A percentile compares a stretch with the other conserved stretches of the same genome.
These are phyloP conservation scores for Urostyla sp. DNA, from an alignment of 73 alveolate genomes.

Conservation along the genomic window DNA sequence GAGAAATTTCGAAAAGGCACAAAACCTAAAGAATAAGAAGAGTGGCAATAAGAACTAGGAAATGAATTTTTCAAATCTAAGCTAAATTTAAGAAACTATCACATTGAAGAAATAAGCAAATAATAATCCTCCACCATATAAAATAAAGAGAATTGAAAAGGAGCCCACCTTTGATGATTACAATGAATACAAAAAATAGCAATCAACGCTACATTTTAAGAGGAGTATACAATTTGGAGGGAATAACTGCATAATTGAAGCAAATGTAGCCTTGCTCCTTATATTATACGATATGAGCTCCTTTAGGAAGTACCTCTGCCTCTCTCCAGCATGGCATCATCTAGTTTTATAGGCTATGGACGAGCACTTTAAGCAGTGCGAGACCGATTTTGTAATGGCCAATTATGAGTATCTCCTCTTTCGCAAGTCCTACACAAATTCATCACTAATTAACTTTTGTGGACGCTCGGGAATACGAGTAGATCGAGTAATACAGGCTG, in stretches of 20 bases:
- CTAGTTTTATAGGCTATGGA: slow-evolving; percentile 59
- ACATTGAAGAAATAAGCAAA: not conserved
- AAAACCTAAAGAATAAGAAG: not conserved
- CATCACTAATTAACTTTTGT: slow-evolving; percentile 63
- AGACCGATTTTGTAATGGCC: slow-evolving; percentile 48
- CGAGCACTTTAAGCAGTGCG: slow-evolving; percentile 57
- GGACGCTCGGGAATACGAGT: slow-evolving; percentile 63
- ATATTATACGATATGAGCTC: slow-evolving; percentile 51
- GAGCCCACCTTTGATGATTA: not conserved
- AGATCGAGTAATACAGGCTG: slow-evolving; percentile 60
- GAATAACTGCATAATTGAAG: not conserved
- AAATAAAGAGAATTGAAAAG: no score
- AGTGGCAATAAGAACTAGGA: not conserved
- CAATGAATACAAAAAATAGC: not conserved
- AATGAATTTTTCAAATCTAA: not conserved
- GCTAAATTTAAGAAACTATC: not conserved
- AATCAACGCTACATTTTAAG: not conserved
- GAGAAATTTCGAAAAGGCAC: slow-evolving; percentile 21
- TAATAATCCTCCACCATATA: not conserved
- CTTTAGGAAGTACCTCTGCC: slow-evolving; percentile 56
- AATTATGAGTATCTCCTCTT: slow-evolving; percentile 50
- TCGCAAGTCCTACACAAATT: slow-evolving; percentile 43
- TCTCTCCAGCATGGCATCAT: slow-evolving; percentile 60
- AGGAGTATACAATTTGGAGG: slow-evolving; percentile 34
- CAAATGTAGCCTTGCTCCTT: slow-evolving; percentile 2